Conservation (phyloP, 768 basidiomycete species). For the Hysterangium stoloniferum region DNA sequence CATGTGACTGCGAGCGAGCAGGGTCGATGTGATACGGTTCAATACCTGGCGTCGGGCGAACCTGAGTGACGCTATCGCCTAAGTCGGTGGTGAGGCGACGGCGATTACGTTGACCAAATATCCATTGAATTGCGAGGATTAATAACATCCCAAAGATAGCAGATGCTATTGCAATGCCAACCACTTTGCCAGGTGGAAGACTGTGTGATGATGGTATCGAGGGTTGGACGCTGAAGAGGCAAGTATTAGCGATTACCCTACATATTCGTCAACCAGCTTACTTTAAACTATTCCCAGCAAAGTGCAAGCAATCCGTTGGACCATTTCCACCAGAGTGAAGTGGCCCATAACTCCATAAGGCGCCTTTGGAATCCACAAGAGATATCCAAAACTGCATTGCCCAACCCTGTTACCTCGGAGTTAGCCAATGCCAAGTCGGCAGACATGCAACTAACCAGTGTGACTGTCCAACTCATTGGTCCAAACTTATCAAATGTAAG, state of each 20-base stretch:
- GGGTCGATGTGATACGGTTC: not conserved
- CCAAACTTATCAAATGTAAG: conserved; percentile 23
- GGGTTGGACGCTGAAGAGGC: not conserved
- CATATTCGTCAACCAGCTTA: conserved; percentile 19
- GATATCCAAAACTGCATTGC: conserved; percentile 5
- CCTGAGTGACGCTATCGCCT: conserved; percentile 4
- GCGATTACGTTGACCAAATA: not conserved
- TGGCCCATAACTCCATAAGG: not conserved
- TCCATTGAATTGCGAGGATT: conserved; percentile 9
- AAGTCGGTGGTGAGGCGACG: not conserved
- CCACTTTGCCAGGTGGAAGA: conserved; percentile 16
- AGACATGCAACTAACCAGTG: conserved; percentile 23
- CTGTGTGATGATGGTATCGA: conserved; percentile 15
- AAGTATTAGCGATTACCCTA: conserved; percentile 20
- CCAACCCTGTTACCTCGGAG: not conserved
- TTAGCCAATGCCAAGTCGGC: not conserved
- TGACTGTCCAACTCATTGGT: conserved; percentile 34
- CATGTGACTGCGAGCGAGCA: conserved; percentile 1
- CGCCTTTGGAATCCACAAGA: not conserved
- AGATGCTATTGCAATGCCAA: conserved; percentile 18
- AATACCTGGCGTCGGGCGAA: conserved; percentile 9
- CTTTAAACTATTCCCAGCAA: conserved; percentile 1
- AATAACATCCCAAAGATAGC: conserved; percentile 12
- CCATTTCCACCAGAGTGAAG: conserved; percentile 3
- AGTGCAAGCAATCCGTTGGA: not conserved